Evolutionary conservation across 805 yeast genomes (phyloP).

Genomic region (Blastobotrys americana): DNA sequence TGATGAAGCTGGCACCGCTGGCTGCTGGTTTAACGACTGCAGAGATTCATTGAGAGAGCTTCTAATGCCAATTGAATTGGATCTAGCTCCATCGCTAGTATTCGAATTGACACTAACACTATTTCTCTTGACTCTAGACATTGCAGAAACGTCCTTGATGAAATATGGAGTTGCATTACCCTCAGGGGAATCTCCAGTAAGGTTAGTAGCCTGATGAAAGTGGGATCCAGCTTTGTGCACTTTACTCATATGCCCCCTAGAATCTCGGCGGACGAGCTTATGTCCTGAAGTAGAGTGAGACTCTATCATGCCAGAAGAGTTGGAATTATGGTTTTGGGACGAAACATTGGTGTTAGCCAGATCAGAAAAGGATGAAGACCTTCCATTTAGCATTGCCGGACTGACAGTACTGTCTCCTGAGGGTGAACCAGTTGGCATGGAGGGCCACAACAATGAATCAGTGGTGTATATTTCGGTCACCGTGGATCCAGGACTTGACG

Average conservation of each 20-base stretch:
- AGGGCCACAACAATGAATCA: conserved; percentile 1
- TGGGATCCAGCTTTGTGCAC: conserved; percentile 12
- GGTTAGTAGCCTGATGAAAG: conserved; percentile 1
- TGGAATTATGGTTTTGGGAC: no score
- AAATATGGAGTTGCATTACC: not conserved
- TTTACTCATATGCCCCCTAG: conserved; percentile 1
- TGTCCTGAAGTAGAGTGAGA: not conserved
- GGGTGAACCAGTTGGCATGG: conserved; percentile 1
- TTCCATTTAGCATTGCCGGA: conserved; percentile 11
- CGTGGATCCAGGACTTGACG: conserved; percentile 6
- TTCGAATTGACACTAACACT: not conserved
- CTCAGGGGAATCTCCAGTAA: not conserved
- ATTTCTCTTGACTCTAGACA: not conserved
- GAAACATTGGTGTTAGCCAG: not conserved
- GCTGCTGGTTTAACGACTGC: not conserved
- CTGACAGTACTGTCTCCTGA: conserved; percentile 13
- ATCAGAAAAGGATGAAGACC: conserved; percentile 1
- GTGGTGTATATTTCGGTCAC: conserved; percentile 5
- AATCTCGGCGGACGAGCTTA: conserved; percentile 3
- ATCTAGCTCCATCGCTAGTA: not conserved
- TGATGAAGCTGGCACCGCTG: not conserved
- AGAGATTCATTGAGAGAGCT: not conserved
- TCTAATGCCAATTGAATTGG: no score
- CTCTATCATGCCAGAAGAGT: conserved; percentile 4
- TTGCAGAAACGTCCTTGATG: not conserved